Evolutionary conservation across 2,329 filamentous ascomycete genomes (phyloP), one percentile per base, ranked within the genome.

Genomic region (Tolypocladium ophioglossoides): DNA sequence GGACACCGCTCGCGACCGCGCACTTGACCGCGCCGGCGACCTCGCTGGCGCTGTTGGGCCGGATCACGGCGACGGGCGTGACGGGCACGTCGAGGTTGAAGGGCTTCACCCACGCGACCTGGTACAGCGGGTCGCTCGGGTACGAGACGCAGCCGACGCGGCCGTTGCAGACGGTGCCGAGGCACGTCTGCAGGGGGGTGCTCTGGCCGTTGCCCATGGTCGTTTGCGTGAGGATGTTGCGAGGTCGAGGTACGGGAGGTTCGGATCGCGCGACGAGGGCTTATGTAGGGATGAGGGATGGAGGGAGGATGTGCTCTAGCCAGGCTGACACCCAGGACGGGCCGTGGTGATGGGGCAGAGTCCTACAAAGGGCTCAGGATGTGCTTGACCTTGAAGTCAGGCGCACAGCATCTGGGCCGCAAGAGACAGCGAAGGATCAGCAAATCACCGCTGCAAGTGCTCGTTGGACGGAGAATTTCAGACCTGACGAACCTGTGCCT

Each of bases 1-100:
- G 78, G 52, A 79, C 66, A 7, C 69, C 68, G 55, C 72, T 69
- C 27, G 74, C 57, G 2, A 64, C 70, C 6, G 82, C 83, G 62
- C 83, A 86, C 51, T 77, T 75, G 40, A 86, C 74, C 16, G 81
- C 77, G 22, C 69, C 75, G 1, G 80, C 74, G 2, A 86, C 76
- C 53, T 85, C 78, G 24, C 77, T 65, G 12, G 74, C 70, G 0
- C 69, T 79, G 6, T 70, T 66, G 0, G 83, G 83, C 9, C 79
- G 71, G 3, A 83, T 74, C 20, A 86, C 78, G 12, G 79, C 81
- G 10, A 73, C 68, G 0, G 83, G 83, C 7, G 67, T 74, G 27
- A 80, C 72, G 2, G 68, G 63, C 20, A 76, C 63, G 39, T 76
- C 77, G 54, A 80, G 72, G 55, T 82, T 82, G 66, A 77, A 82